phyloP scores from a whole-genome alignment of 345 rosid genomes.

The Acer yangbiense region DNA sequence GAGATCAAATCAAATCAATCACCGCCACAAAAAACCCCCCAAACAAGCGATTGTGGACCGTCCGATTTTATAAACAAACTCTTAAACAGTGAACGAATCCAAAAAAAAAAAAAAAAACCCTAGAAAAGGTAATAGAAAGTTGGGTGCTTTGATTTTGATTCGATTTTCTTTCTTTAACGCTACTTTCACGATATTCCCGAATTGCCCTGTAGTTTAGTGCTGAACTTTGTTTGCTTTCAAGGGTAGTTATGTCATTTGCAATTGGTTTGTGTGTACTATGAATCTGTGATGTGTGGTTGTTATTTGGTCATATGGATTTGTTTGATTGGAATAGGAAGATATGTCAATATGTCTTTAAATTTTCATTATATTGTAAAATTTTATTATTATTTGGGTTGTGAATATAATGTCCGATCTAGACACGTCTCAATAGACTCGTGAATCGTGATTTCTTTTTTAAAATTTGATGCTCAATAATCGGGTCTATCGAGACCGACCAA shows the following conservation, averaged over 20 bases:
- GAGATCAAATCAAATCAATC: constrained; percentile 10
- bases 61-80: neutral
- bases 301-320: constrained; percentile 5
- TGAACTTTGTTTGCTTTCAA: neutral
- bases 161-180: neutral
- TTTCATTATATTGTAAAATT: neutral
- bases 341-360: neutral
- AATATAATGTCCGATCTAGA: too few relatives aligned
- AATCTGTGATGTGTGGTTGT: constrained; percentile 3
- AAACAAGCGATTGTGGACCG: neutral
- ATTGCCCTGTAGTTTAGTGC: neutral
- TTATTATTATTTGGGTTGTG: too few relatives aligned
- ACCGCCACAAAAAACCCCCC: constrained; percentile 21
- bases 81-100: neutral
- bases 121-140: neutral
- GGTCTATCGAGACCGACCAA: too few relatives aligned
- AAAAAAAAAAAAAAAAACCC: constrained; percentile 14
- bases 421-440: too few relatives aligned
- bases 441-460: too few relatives aligned
- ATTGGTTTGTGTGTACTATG: neutral
- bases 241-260: constrained; percentile 11
- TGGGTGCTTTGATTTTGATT: neutral
- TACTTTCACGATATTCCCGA: neutral
- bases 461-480: too few relatives aligned
- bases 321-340: neutral